Conservation (phyloP, 2,329 filamentous ascomycete species). For the Epichloe coenophiala region DNA sequence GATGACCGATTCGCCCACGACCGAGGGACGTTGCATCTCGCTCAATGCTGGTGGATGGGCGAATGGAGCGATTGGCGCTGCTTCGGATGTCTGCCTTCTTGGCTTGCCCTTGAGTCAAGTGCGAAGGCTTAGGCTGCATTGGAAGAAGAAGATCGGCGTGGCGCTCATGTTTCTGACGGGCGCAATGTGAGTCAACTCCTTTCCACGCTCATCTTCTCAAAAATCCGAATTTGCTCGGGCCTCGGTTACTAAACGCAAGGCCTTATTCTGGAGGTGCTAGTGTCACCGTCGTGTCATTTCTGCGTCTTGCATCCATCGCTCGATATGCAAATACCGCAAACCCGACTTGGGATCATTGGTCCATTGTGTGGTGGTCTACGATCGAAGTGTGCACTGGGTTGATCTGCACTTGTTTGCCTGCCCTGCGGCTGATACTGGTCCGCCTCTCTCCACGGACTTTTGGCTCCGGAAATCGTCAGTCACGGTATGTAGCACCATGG, state of each 20-base stretch:
- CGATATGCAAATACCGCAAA: conserved; percentile 15
- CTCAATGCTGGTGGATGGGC: conserved; percentile 32
- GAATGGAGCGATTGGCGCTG: conserved; percentile 32
- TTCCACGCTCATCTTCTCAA: background rate
- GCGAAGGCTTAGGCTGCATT: conserved; percentile 21
- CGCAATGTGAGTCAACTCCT: conserved; percentile 14
- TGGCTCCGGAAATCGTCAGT: background rate
- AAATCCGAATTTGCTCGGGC: background rate
- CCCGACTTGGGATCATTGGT: conserved; percentile 17
- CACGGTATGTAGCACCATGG: background rate
- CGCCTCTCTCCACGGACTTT: background rate
- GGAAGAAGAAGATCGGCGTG: conserved; percentile 29
- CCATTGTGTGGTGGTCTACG: conserved; percentile 16
- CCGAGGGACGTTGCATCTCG: conserved; percentile 30
- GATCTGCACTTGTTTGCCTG: conserved; percentile 20
- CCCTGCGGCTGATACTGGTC: conserved; percentile 14
- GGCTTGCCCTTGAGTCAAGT: conserved; percentile 30
- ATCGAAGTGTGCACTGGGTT: conserved; percentile 21
- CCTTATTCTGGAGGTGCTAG: conserved; percentile 6
- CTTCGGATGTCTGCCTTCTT: conserved; percentile 32
- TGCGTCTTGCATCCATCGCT: conserved; percentile 16
- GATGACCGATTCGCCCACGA: conserved; percentile 9
- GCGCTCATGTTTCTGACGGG: conserved; percentile 31
- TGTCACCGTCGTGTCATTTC: conserved; percentile 18
- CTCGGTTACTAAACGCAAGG: too few species aligned